Evolutionary conservation across 306 rosid species (phyloP), one percentile per base, ranked within the genome.

Genomic region (Dryas alaskensis): DNA sequence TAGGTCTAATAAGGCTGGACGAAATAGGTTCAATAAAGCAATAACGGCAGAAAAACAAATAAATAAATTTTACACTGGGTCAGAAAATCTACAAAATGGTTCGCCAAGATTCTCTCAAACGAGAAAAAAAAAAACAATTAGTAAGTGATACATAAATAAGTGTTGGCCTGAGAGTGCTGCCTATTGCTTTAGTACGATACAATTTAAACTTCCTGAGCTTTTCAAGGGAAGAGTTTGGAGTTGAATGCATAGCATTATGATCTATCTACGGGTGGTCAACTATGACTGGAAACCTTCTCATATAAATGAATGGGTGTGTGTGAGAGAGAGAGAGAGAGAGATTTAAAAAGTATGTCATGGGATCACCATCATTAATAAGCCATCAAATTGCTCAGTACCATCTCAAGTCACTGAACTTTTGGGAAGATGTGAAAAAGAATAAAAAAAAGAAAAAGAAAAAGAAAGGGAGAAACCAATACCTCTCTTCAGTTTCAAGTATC

Each of bases 401-500:
- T 25, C 54, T 69, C 12, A 11, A 45, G 51, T n/a, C 64, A 39
- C 40, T 68, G 6, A 55, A 66, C 52, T 14, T 52, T 66, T 17
- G 37, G 10, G 10, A 81, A 10, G 2, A 70, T 10, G 42, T 51
- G 27, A 46, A 46, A 60, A 22, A 31, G 14, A 37, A 31, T 11
- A 37, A 65, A 47, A 43, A 69, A 51, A 64, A 66, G 10, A 53
- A 5, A 59, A 61, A 44, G 60, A 52, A 27, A 76, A 60, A 79
- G 4, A 69, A 11, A 22, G 58, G 72, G 43, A 44, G 10, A 66
- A 39, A 68, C 5, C 42, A n/a, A 50, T 76, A 92, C 97, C 96
- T 94, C 74, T 84, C 88, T 84, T 89, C 99, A 73, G 87, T 82
- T 83, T 83, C 89, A 69, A 27, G 74, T 60, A 89, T 59, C 87